Base-by-base conservation (phyloP, 1,139 yeast species). In the Geotrichum aggregatum region DNA sequence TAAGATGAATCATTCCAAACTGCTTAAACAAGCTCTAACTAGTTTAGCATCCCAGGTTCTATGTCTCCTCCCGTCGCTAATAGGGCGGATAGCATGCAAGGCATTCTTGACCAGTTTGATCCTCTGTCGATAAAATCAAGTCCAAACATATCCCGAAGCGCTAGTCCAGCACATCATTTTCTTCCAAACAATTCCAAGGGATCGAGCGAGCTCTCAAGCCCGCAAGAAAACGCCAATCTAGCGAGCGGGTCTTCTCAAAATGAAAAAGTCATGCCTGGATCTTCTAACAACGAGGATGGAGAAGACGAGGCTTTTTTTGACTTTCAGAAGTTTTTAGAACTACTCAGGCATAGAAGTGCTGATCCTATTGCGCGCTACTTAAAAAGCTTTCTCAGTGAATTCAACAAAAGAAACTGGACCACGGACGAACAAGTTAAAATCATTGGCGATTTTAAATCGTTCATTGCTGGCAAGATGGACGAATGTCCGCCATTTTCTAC, bases 331-430 rank as follows among this genome's bases (percentile, higher is more conserved):
- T 94, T 94, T 65, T 73, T 91, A 36, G 74, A 76, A 5, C 88
- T 85, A 57, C 75, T 94, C 57, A 82, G 84, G 53, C 77, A 80
- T 55, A 84, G 82, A 59, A 75, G 79, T 52, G 96, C 98, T 1
- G 96, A 88, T 56, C 98, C 98, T 0, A 78, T 91, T 41, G 91
- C 92, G 1, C 78, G 91, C 52, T 94, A 91, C 63, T 79, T 91
- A 43, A 80, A 87, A 58, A 65, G 89, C 87, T 26, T 94, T 62
- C 71, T 94, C 47, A 77, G 76, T 31, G 92, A 88, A 54, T 92
- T 92, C 66, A 72, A 77, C 39, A 79, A 82, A 51, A 83, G 84
- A 58, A 77, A 79, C 4, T 87, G 96, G 82, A 76, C 86, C 0
- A 77, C 83, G 0, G 76, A 77, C 3, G 98, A 92, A 66, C 92